These are phyloP conservation scores for Vigna radiata DNA, from an alignment of 306 rosid species.

Conservation along the genomic window DNA sequence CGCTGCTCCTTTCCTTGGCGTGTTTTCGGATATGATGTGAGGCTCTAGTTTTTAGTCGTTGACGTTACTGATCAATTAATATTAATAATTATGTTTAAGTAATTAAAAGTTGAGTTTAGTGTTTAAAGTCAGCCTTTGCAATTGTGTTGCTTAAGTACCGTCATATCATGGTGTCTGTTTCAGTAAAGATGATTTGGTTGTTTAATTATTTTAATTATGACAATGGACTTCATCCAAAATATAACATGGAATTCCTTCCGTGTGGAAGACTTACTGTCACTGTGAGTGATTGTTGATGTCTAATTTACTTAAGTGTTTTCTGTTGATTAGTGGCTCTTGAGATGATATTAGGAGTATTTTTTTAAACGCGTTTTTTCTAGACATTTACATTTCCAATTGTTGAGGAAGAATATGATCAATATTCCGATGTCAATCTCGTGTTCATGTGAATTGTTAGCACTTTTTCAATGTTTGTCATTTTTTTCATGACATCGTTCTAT, in stretches of 20 bases:
- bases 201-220: conserved; percentile 23
- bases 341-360: conserved; percentile 29
- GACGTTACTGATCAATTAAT: conserved; percentile 17
- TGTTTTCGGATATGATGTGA: conserved; percentile 86
- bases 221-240: conserved; percentile 13
- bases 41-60: conserved; percentile 37
- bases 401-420: conserved; percentile 13
- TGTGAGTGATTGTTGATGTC: conserved; percentile 9
- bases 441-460: conserved; percentile 25
- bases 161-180: conserved; percentile 15
- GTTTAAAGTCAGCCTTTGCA: not conserved
- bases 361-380: not conserved
- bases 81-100: conserved; percentile 22
- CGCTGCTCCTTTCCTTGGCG: conserved; percentile 73
- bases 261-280: conserved; percentile 35
- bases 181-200: conserved; percentile 33
- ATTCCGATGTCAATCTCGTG: conserved; percentile 11
- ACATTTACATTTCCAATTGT: conserved; percentile 32
- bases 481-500: conserved; percentile 30
- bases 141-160: conserved; percentile 28
- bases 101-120: conserved; percentile 10
- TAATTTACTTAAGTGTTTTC: conserved; percentile 27
- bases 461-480: conserved; percentile 26
- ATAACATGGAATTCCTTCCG: conserved; percentile 21
- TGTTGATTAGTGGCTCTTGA: conserved; percentile 34